Base-by-base conservation (phyloP, 495 filamentous ascomycete species). In the Viridothelium virens region DNA sequence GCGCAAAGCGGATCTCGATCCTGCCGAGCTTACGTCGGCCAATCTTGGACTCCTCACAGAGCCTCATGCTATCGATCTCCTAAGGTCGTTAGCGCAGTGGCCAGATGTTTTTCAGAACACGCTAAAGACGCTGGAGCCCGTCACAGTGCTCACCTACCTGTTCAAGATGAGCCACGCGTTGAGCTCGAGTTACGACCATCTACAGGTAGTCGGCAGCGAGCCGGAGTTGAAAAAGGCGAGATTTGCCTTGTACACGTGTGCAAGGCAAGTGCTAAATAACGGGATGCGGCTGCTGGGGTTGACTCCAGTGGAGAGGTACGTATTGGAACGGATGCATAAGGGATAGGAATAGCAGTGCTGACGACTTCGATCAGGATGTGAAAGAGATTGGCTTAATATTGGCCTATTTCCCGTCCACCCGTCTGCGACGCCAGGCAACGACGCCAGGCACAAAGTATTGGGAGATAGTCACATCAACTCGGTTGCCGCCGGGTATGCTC, bases 91-190 rank as follows among this genome's bases (percentile, higher is more conserved):
- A 31, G 78, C 84, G 2, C 79, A 82, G 61, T 90, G 83, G 80
- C 86, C 86, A 9, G 87, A 89, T 64, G 81, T 86, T 14, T 78
- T 86, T 38, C 68, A 84, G 50, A 83, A 85, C 65, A 86, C 87
- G 5, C 75, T 79, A 68, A 86, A 84, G 77, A 87, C 84, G 14
- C 79, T 84, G 56, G 87, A 90, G 75, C 86, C 87, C 18, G 77
- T 85, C 56, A 87, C 85, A 6, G 80, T 79, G 44, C 70, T 79
- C 47, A 77, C 72, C 56, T 79, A 79, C 66, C 69, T 79, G 59
- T 79, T 79, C 71, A 75, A 74, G 70, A 75, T 79, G 74, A 73
- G 72, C 50, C 77, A 79, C 70, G 63, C 69, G 66, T 50, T 78
- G 39, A 73, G 67, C 41, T 63, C 56, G 37, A 68, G 65, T 3